Percentiles rank a stretch among this genome's conserved stretches.
Evolutionary conservation across 768 basidiomycete species (phyloP).

Genomic region (Lentinus brumalis): DNA sequence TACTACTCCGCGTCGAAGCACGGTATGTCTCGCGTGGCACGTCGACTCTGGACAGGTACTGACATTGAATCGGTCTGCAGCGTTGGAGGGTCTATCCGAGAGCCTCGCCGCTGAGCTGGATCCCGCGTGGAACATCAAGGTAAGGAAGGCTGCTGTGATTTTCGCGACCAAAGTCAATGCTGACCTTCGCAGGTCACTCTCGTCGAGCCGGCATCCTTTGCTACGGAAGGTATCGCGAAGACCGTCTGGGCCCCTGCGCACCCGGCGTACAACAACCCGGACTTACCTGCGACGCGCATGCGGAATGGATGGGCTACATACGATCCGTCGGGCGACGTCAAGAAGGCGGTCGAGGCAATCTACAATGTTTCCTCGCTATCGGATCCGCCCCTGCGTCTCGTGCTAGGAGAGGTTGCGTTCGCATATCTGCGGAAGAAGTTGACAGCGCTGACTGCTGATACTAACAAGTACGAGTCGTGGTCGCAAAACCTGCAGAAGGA

Average conservation of each 20-base stretch:
- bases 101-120: conserved; percentile 33
- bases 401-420: conserved; percentile 19
- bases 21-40: not conserved
- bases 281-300: not conserved
- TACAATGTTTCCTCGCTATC: conserved; percentile 18
- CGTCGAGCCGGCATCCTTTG: conserved; percentile 20
- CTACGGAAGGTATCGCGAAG: conserved; percentile 1
- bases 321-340: conserved; percentile 16
- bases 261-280: conserved; percentile 20
- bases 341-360: conserved; percentile 22
- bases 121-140: conserved; percentile 40
- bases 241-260: not conserved
- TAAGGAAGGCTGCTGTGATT: conserved; percentile 16
- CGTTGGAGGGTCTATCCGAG: conserved; percentile 32
- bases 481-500: conserved; percentile 11
- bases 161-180: no score
- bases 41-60: not conserved
- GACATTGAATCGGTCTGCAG: conserved; percentile 15
- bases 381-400: conserved; percentile 22
- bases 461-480: conserved; percentile 19
- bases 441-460: conserved; percentile 3
- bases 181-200: conserved; percentile 17
- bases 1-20: conserved; percentile 17
- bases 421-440: conserved; percentile 2
- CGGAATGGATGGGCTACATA: not conserved